phyloP scores from a whole-genome alignment of 768 basidiomycete genomes.

The Macrolepiota dolichaula region DNA sequence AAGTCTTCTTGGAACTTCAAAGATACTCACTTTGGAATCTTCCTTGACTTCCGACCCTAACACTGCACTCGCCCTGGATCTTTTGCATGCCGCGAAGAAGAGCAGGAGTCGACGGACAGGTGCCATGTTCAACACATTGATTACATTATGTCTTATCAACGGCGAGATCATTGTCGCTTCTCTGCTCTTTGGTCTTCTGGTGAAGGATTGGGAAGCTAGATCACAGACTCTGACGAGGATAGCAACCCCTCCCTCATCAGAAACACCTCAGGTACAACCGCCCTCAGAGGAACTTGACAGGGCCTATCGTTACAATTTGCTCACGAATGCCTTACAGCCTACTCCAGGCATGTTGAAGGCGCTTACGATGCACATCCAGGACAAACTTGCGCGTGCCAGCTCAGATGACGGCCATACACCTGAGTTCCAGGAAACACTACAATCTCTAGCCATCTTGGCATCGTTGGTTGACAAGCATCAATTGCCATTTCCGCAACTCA shows the following conservation, averaged over 20 bases:
- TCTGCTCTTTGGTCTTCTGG: conserved; percentile 59
- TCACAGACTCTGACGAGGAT: neutral
- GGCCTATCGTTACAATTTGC: neutral
- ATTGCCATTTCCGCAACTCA: conserved; percentile 41
- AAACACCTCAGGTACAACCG: neutral
- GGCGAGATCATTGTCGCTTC: conserved; percentile 80
- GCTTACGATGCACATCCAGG: neutral
- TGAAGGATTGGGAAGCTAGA: conserved; percentile 56
- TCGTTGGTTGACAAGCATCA: conserved; percentile 46
- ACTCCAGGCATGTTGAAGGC: neutral
- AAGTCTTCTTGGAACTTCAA: conserved; percentile 7
- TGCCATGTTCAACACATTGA: conserved; percentile 57
- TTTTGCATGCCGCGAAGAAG: conserved; percentile 51
- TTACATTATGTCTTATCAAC: conserved; percentile 66
- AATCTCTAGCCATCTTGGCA: conserved; percentile 61
- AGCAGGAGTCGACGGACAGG: conserved; percentile 53
- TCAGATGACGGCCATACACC: conserved; percentile 24
- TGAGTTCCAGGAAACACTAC: conserved; percentile 39
- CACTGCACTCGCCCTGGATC: conserved; percentile 48
- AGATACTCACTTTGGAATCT: conserved; percentile 27
- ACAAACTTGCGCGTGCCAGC: conserved; percentile 13
- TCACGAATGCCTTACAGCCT: neutral
- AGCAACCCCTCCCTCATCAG: neutral
- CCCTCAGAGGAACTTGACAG: conserved; percentile 17
- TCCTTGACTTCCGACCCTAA: conserved; percentile 33